Evolutionary conservation across 2,329 filamentous ascomycete genomes (phyloP).

Genomic region (Verruconis gallopava): DNA sequence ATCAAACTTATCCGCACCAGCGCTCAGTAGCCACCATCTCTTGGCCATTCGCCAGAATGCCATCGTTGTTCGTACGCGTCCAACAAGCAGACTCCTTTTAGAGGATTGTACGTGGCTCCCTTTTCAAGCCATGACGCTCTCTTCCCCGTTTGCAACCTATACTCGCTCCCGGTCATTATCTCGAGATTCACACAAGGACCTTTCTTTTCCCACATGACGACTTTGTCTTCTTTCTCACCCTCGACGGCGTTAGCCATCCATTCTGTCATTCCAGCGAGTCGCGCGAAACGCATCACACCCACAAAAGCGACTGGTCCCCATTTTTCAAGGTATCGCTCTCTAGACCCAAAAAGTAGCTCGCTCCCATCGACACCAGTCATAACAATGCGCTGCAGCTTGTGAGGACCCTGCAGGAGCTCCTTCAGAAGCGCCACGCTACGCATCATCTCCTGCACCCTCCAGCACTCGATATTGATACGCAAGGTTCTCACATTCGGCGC

Average conservation of each 20-base stretch:
- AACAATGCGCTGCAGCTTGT: conserved; percentile 21
- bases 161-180: conserved; percentile 1
- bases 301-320: conserved; percentile 26
- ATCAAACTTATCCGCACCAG: background rate
- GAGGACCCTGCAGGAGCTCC: conserved; percentile 18
- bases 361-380: conserved; percentile 19
- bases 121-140: background rate
- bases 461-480: conserved; percentile 23
- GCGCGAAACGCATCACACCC: conserved; percentile 23
- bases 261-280: conserved; percentile 19
- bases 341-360: conserved; percentile 12
- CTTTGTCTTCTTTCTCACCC: conserved; percentile 14
- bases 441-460: conserved; percentile 20
- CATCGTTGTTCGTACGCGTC: conserved; percentile 7
- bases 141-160: background rate
- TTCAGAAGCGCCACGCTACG: conserved; percentile 20
- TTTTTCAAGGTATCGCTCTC: conserved; percentile 2
- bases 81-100: conserved; percentile 5
- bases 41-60: conserved; percentile 6
- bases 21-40: background rate
- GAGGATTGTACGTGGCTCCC: background rate
- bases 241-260: conserved; percentile 18
- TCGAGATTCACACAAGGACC: conserved; percentile 2
- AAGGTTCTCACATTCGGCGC: conserved; percentile 21
- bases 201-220: conserved; percentile 4